These are phyloP conservation scores for Aaosphaeria pasadenensis DNA, from an alignment of 2,329 filamentous ascomycete genomes.

Conservation along the genomic window DNA sequence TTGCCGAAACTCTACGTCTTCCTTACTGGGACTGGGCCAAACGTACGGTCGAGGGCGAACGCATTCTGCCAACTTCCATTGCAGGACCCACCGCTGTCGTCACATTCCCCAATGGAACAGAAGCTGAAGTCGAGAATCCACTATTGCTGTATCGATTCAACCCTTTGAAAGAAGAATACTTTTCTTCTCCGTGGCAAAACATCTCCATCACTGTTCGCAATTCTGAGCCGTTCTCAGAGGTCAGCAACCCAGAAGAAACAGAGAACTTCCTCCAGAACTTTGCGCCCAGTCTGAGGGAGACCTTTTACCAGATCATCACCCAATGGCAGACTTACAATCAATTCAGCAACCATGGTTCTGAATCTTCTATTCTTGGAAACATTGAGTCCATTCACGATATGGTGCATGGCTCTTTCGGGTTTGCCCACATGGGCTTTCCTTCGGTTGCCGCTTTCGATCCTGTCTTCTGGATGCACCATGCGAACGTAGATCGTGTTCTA, in stretches of 20 bases:
- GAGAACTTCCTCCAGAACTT: constrained; percentile 1
- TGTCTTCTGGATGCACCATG: constrained; percentile 13
- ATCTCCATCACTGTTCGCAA: constrained; percentile 1
- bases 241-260: neutral
- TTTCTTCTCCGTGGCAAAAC: neutral
- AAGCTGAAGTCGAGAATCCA: constrained; percentile 1
- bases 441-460: constrained; percentile 9
- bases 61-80: neutral
- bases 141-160: constrained; percentile 1
- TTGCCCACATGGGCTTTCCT: constrained; percentile 35
- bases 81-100: neutral
- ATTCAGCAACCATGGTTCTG: constrained; percentile 1
- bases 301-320: neutral
- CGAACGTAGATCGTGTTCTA: constrained; percentile 4
- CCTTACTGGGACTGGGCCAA: constrained; percentile 8
- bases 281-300: neutral
- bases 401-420: constrained; percentile 6
- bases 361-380: constrained; percentile 2
- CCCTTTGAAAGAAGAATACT: neutral
- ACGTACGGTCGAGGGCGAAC: neutral
- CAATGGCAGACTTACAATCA: constrained; percentile 7
- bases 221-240: neutral
- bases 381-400: constrained; percentile 8
- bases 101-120: constrained; percentile 4
- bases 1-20: constrained; percentile 3